These are phyloP conservation scores for Leccinellum albellum DNA, from an alignment of 768 basidiomycete species.

Conservation along the genomic window DNA sequence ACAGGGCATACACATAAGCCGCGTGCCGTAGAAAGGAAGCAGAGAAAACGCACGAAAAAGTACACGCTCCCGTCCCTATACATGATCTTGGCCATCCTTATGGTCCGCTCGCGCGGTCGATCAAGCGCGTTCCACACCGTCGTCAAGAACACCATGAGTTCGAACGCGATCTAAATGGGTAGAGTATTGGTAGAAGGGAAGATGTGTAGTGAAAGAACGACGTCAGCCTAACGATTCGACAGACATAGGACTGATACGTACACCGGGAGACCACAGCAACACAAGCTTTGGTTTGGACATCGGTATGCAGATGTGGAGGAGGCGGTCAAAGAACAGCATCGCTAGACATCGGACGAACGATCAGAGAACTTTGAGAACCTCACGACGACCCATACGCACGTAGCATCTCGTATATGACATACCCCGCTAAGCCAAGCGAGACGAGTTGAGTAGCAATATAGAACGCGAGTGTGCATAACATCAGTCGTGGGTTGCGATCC, in stretches of 20 bases:
- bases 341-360: conserved; percentile 10
- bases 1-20: background rate
- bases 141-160: conserved; percentile 29
- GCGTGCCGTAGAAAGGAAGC: background rate
- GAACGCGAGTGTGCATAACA: conserved; percentile 27
- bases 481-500: conserved; percentile 24
- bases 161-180: conserved; percentile 26
- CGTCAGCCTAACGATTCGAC: background rate
- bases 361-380: background rate
- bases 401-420: conserved; percentile 24
- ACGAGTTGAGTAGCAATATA: conserved; percentile 31
- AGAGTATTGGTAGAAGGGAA: too few species aligned
- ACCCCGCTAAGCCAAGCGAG: conserved; percentile 20
- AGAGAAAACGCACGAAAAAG: conserved; percentile 22
- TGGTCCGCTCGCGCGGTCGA: conserved; percentile 16
- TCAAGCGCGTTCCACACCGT: conserved; percentile 30
- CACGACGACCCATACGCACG: conserved; percentile 20
- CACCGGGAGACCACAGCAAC: conserved; percentile 30
- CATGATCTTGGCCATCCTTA: conserved; percentile 22
- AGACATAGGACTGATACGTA: background rate
- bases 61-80: conserved; percentile 28
- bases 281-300: conserved; percentile 16
- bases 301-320: conserved; percentile 22
- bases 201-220: background rate
- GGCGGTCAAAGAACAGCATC: conserved; percentile 4